Evolutionary conservation across 2,329 filamentous ascomycete genomes (phyloP).

Genomic region (Exophiala calicioides): DNA sequence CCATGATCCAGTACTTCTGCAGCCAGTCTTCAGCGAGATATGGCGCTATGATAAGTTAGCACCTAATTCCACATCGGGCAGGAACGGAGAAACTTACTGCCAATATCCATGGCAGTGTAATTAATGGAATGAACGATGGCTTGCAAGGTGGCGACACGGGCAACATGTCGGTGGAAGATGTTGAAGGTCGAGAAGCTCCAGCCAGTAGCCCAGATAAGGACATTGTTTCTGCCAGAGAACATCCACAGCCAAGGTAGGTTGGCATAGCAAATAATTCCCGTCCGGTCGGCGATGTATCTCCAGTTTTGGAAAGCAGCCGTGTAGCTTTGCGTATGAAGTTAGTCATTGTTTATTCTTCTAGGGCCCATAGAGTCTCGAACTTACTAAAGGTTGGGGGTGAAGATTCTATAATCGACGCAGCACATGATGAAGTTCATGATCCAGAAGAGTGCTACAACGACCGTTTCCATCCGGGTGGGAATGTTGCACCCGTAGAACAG

Average conservation of each 20-base stretch:
- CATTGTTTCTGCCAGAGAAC: constrained; percentile 66
- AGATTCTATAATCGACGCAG: constrained; percentile 46
- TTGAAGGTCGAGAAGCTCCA: constrained; percentile 69
- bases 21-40: constrained; percentile 35
- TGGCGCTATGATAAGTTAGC: no score
- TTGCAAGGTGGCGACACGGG: constrained; percentile 61
- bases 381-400: constrained; percentile 51
- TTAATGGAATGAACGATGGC: constrained; percentile 57
- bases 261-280: constrained; percentile 63
- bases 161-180: constrained; percentile 67
- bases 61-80: no score
- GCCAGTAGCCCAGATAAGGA: constrained; percentile 65
- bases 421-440: constrained; percentile 47
- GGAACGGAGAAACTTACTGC: no score
- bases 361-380: constrained; percentile 11
- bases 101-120: no score
- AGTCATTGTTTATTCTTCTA: neutral
- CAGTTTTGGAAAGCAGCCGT: constrained; percentile 41
- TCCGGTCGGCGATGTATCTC: constrained; percentile 64
- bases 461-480: constrained; percentile 50
- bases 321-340: no score
- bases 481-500: constrained; percentile 48
- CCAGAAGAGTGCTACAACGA: constrained; percentile 41
- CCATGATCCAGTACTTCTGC: constrained; percentile 44
- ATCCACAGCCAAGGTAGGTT: constrained; percentile 67